Conservation (phyloP, 768 basidiomycete genomes). For the Suillus americanus region DNA sequence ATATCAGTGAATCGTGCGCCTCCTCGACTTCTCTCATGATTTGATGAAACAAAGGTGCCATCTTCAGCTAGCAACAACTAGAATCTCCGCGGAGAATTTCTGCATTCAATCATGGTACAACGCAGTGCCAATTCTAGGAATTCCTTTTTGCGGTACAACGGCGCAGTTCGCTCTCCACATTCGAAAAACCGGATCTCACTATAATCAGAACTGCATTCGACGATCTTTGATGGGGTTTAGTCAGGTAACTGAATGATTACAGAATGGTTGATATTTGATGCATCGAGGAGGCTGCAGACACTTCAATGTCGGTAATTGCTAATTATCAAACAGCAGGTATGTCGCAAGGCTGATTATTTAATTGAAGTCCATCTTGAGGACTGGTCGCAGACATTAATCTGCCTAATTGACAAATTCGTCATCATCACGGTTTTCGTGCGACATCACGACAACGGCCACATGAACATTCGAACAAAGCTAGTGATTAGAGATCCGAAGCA, state of each 20-base stretch:
- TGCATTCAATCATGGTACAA: constrained; percentile 19
- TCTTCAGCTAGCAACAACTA: constrained; percentile 42
- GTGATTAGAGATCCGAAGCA: neutral
- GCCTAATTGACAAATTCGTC: constrained; percentile 5
- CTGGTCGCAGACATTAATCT: constrained; percentile 5
- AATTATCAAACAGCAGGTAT: neutral
- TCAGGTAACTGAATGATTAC: constrained; percentile 61
- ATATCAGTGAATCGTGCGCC: constrained; percentile 36
- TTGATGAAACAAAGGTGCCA: constrained; percentile 55
- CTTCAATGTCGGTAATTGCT: constrained; percentile 52
- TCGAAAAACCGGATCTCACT: constrained; percentile 34
- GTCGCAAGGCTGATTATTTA: neutral
- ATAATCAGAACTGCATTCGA: constrained; percentile 45
- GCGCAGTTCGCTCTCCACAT: constrained; percentile 53
- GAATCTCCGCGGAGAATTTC: constrained; percentile 15
- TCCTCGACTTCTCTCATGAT: constrained; percentile 61
- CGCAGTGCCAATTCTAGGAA: constrained; percentile 51
- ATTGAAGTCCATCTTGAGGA: constrained; percentile 37
- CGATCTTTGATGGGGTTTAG: constrained; percentile 66
- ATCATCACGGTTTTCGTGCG: constrained; percentile 34
- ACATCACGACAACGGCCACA: constrained; percentile 73
- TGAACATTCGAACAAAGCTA: constrained; percentile 40
- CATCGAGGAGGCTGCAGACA: constrained; percentile 71
- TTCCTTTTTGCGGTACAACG: constrained; percentile 58
- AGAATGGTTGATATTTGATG: constrained; percentile 67